Percentiles rank a stretch among this genome's conserved stretches.
phyloP scores from a whole-genome alignment of 306 rosid species.

The Lathyrus oleraceus region DNA sequence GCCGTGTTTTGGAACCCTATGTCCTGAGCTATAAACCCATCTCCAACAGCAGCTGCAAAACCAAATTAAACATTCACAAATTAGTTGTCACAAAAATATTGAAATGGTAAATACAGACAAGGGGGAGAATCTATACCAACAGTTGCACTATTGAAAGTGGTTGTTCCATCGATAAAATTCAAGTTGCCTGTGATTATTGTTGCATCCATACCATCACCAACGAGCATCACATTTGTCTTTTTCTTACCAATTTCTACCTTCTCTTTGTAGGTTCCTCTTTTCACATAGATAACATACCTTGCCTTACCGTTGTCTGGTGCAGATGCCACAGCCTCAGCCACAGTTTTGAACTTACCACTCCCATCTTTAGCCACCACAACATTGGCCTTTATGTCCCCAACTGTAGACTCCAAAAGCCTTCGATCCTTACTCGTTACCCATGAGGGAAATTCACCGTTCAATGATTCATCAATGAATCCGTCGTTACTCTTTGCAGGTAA shows the following conservation, averaged over 20 bases:
- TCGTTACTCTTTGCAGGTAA: constrained; percentile 11
- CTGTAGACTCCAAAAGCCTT: constrained; percentile 40
- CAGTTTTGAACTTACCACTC: constrained; percentile 61
- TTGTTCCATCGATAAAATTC: constrained; percentile 55
- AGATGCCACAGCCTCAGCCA: constrained; percentile 62
- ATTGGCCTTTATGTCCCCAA: constrained; percentile 44
- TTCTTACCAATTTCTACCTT: constrained; percentile 52
- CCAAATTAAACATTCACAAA: background rate
- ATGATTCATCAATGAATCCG: constrained; percentile 6
- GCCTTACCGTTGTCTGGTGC: constrained; percentile 51
- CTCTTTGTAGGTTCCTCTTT: constrained; percentile 60
- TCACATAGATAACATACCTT: constrained; percentile 66
- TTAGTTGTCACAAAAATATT: background rate
- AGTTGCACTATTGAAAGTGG: constrained; percentile 62
- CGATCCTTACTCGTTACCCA: constrained; percentile 58
- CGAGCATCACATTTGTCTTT: constrained; percentile 61
- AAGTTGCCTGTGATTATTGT: constrained; percentile 66
- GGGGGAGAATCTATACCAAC: constrained; percentile 46
- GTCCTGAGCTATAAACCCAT: constrained; percentile 76
- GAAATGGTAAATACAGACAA: background rate
- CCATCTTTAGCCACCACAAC: constrained; percentile 77
- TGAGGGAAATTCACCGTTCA: constrained; percentile 38
- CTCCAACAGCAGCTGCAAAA: constrained; percentile 68
- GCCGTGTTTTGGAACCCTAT: constrained; percentile 67
- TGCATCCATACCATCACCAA: constrained; percentile 69